A percentile compares a stretch with the other conserved stretches of the same genome.
These are phyloP conservation scores for Fusarium nanum DNA, from an alignment of 2,329 filamentous ascomycete species.

Conservation along the genomic window DNA sequence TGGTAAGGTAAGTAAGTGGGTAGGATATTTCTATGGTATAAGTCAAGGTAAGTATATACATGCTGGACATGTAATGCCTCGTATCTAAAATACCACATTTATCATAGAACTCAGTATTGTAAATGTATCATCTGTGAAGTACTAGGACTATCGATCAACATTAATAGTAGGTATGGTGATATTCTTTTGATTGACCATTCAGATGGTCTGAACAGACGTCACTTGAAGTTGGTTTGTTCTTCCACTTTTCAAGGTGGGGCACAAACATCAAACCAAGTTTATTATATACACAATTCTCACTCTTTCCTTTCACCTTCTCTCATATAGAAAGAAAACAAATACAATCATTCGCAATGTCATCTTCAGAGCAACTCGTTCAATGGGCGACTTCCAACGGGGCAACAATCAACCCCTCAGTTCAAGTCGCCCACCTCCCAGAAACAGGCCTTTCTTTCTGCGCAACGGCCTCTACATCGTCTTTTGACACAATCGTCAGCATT, in stretches of 20 bases:
- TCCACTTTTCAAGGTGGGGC: slow-evolving; percentile 39
- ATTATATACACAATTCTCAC: slow-evolving; percentile 6
- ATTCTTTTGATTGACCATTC: background rate
- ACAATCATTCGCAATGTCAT: slow-evolving; percentile 18
- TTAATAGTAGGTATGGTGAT: background rate
- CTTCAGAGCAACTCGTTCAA: slow-evolving; percentile 52
- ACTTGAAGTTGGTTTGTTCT: slow-evolving; percentile 20
- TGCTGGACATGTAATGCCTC: background rate
- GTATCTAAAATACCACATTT: background rate
- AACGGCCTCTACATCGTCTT: slow-evolving; percentile 51
- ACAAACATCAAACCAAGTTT: slow-evolving; percentile 13
- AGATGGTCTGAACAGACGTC: slow-evolving; percentile 7
- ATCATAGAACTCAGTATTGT: too few species aligned
- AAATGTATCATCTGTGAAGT: background rate
- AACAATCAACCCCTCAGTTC: slow-evolving; percentile 61
- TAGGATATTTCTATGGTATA: background rate
- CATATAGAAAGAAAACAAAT: background rate
- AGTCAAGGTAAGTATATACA: background rate
- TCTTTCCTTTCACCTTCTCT: background rate
- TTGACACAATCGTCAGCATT: slow-evolving; percentile 63
- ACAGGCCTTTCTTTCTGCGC: slow-evolving; percentile 68
- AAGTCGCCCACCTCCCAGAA: slow-evolving; percentile 62
- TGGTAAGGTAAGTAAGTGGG: background rate
- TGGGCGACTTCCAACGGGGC: slow-evolving; percentile 64
- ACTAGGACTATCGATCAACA: too few species aligned